phyloP scores from a whole-genome alignment of 805 yeast species.

The Sporopachydermia quercuum region DNA sequence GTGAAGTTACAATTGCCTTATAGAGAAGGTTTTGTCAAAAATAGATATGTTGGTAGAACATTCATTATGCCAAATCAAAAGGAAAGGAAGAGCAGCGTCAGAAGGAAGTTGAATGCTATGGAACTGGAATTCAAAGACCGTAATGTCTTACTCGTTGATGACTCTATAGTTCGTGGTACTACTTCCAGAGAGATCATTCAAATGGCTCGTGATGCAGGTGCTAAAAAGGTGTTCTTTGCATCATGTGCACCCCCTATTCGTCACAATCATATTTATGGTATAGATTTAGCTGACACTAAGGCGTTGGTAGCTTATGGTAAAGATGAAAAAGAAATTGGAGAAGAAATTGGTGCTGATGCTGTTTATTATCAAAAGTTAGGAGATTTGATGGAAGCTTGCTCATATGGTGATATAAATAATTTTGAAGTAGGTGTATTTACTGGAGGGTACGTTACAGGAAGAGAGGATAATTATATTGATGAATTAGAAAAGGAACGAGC shows the following conservation, averaged over 20 bases:
- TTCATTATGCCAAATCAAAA: slow-evolving; percentile 97
- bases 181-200: slow-evolving; percentile 91
- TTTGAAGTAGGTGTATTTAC: slow-evolving; percentile 97
- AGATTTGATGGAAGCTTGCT: slow-evolving; percentile 74
- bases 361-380: slow-evolving; percentile 79
- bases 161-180: slow-evolving; percentile 95
- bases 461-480: slow-evolving; percentile 65
- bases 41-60: slow-evolving; percentile 93
- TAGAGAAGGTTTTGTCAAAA: slow-evolving; percentile 94
- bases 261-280: slow-evolving; percentile 91
- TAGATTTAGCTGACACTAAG: slow-evolving; percentile 89
- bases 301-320: slow-evolving; percentile 83
- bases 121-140: slow-evolving; percentile 76
- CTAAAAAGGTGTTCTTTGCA: slow-evolving; percentile 86
- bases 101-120: slow-evolving; percentile 94
- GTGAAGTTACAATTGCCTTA: slow-evolving; percentile 67
- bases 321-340: slow-evolving; percentile 59
- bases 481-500: slow-evolving; percentile 78
- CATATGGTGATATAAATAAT: slow-evolving; percentile 28
- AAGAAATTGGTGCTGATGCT: slow-evolving; percentile 75
- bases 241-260: slow-evolving; percentile 98
- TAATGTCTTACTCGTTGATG: slow-evolving; percentile 84
- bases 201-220: slow-evolving; percentile 99
- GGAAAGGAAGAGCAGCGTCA: slow-evolving; percentile 84
- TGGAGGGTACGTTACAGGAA: slow-evolving; percentile 90